Percentiles rank a stretch among this genome's conserved stretches.
Conservation (phyloP, 768 basidiomycete genomes). For the Termitomyces sp. region DNA sequence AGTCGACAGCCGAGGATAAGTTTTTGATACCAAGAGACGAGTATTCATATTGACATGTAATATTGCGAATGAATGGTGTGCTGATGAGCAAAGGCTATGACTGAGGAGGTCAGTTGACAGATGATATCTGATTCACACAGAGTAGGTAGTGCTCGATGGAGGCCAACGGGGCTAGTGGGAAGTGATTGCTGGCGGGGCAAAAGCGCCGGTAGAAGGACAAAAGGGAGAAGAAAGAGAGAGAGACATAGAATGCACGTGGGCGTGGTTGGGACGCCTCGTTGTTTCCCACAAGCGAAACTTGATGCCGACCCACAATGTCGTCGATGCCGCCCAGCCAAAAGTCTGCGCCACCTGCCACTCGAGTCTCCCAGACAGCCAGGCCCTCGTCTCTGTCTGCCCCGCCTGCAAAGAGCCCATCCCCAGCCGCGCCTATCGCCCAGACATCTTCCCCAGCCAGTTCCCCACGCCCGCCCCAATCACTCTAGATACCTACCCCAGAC, state of each 20-base stretch:
- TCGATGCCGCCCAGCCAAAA: slow-evolving; percentile 30
- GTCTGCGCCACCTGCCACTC: slow-evolving; percentile 41
- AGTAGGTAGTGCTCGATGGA: no score
- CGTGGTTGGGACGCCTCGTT: neutral
- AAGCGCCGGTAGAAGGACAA: neutral
- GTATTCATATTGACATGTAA: neutral
- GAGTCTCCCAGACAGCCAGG: slow-evolving; percentile 31
- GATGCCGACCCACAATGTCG: slow-evolving; percentile 49
- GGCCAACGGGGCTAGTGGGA: no score
- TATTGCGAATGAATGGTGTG: neutral
- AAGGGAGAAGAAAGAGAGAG: neutral
- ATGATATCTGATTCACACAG: neutral
- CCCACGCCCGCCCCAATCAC: slow-evolving; percentile 1
- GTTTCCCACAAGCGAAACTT: neutral
- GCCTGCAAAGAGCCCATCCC: slow-evolving; percentile 39
- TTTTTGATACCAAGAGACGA: neutral
- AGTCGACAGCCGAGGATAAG: slow-evolving; percentile 18
- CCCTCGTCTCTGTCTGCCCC: slow-evolving; percentile 33
- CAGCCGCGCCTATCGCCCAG: slow-evolving; percentile 17
- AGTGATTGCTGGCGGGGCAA: no score
- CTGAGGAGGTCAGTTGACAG: slow-evolving; percentile 9
- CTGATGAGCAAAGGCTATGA: neutral
- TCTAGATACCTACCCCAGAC: no score
- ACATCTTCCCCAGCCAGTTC: slow-evolving; percentile 25
- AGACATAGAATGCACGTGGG: slow-evolving; percentile 14